phyloP scores from a whole-genome alignment of 2,329 filamentous ascomycete species.

The Amphichorda felina region DNA sequence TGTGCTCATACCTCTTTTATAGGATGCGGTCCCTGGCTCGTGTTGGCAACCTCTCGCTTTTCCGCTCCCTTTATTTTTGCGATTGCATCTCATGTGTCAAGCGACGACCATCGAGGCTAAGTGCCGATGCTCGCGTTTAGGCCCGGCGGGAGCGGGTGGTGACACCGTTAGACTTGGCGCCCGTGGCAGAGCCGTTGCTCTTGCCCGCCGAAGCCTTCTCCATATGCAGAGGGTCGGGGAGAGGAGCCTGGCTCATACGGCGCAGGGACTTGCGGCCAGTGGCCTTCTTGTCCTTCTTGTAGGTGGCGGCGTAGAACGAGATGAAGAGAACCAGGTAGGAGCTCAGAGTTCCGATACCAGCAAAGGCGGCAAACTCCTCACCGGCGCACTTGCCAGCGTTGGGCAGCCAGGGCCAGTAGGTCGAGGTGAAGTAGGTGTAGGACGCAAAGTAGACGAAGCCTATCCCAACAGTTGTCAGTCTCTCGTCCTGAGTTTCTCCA shows the following conservation, averaged over 20 bases:
- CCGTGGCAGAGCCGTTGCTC: slow-evolving; percentile 42
- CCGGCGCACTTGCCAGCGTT: slow-evolving; percentile 80
- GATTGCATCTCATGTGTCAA: too few relatives aligned
- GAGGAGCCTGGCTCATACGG: slow-evolving; percentile 51
- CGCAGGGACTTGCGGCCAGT: slow-evolving; percentile 70
- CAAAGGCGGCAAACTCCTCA: slow-evolving; percentile 91
- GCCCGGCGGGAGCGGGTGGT: slow-evolving; percentile 61
- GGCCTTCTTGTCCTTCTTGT: slow-evolving; percentile 74
- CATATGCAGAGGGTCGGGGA: slow-evolving; percentile 74
- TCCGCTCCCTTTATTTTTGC: neutral
- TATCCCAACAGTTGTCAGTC: slow-evolving; percentile 17
- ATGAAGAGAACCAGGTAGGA: slow-evolving; percentile 98
- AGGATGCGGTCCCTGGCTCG: neutral
- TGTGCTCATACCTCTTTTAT: too few relatives aligned
- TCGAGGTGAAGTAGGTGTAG: slow-evolving; percentile 95
- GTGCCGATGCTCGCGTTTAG: slow-evolving; percentile 11
- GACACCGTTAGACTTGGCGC: slow-evolving; percentile 45
- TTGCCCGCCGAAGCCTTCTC: slow-evolving; percentile 40
- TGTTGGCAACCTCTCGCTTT: neutral
- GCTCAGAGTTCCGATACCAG: slow-evolving; percentile 82
- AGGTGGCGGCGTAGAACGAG: slow-evolving; percentile 96
- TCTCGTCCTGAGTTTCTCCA: neutral
- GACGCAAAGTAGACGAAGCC: slow-evolving; percentile 98
- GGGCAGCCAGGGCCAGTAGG: slow-evolving; percentile 78
- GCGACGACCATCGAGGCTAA: too few relatives aligned